Evolutionary conservation across 2,329 filamentous ascomycete genomes (phyloP), one percentile per base, ranked within the genome.

Genomic region (Thelonectria discophora): DNA sequence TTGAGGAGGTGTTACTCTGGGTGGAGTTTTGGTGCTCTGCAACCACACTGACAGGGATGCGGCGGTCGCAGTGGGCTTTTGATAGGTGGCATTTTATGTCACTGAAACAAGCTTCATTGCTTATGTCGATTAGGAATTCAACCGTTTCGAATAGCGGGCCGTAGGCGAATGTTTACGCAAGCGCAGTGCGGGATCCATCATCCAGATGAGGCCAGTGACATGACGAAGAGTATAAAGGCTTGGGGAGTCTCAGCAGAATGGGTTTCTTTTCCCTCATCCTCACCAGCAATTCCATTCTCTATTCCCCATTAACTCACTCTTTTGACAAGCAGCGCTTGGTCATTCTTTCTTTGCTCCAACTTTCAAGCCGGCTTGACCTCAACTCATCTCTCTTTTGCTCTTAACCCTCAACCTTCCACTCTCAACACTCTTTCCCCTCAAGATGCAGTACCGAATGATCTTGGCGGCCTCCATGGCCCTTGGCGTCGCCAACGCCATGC

Each of bases 361-460:
- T 62, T 48, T 62, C 64, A 60, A 65, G 63, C 63, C 45, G 69
- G 68, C 71, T 69, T 72, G 69, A 72, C 58, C 64, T 51, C 58
- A 43, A 37, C 47, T 39, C 43, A 52, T 53, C 34, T 57, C 52
- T 43, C n/a, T 34, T 18, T 51, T 20, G 32, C 37, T n/a, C 20
- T 43, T n/a, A 37, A n/a, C 47, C 15, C 40, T 46, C n/a, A n/a
- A 20, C 34, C 34, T 21, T 20, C 45, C 21, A 54, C 32, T 42
- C n/a, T 32, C 13, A 17, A 20, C 18, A 34, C 30, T 30, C 47
- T 17, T 40, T 40, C 37, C 13, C 32, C 21, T 43, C 48, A 70
- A 70, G 20, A 72, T 72, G 69, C 69, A 72, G 56, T 72, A 72
- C 68, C 68, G 64, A 60, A 65, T 72, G 62, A 69, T 72, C 62